phyloP scores from a whole-genome alignment of 768 basidiomycete species.

The Tylopilus balloui region DNA sequence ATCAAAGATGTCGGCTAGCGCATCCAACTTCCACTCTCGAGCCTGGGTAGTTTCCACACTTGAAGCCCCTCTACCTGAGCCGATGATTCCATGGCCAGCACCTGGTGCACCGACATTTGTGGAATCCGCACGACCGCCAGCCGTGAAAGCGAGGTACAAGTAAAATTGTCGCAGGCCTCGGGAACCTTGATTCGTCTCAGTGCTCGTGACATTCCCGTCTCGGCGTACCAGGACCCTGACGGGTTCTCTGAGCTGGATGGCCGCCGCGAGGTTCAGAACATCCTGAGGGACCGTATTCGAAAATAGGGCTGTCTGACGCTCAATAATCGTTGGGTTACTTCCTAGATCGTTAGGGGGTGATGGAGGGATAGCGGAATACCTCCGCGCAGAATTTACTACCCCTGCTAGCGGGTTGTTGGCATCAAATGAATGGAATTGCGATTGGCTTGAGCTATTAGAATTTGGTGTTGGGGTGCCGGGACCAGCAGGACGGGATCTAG shows the following conservation, averaged over 20 bases:
- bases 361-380: constrained; percentile 54
- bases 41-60: constrained; percentile 83
- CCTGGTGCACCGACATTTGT: constrained; percentile 37
- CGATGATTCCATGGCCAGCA: constrained; percentile 83
- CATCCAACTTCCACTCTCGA: constrained; percentile 93
- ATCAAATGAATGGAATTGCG: constrained; percentile 47
- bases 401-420: constrained; percentile 33
- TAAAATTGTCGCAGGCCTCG: constrained; percentile 93
- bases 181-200: constrained; percentile 66
- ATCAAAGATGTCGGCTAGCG: constrained; percentile 83
- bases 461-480: constrained; percentile 34
- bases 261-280: constrained; percentile 90
- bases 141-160: constrained; percentile 92
- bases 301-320: constrained; percentile 91
- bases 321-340: constrained; percentile 41
- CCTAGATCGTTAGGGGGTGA: constrained; percentile 42
- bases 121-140: constrained; percentile 67
- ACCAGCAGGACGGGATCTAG: constrained; percentile 58
- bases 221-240: constrained; percentile 96
- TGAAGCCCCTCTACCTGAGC: constrained; percentile 79
- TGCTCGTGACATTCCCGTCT: constrained; percentile 74
- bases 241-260: constrained; percentile 91
- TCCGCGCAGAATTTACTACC: constrained; percentile 42
- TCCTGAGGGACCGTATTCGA: constrained; percentile 98
- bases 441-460: constrained; percentile 32